Evolutionary conservation across 345 rosid genomes (phyloP), one percentile per base, ranked within the genome.

Genomic region (Ricinus communis): DNA sequence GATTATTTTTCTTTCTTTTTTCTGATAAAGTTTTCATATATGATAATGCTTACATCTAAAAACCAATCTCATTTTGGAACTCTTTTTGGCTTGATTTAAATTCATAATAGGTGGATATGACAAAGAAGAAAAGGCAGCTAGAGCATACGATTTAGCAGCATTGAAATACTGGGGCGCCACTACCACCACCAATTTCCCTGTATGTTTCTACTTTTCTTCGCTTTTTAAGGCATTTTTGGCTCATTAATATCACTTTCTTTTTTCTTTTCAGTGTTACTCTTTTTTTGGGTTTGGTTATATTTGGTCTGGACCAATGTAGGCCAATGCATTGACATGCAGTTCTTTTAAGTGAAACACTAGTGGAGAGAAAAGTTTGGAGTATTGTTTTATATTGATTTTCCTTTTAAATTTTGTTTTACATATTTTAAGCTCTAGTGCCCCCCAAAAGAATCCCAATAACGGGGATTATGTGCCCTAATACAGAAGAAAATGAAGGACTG

Each of bases 61-160:
- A n/a, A 13, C 5, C 9, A 38, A 38, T 38, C 43, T 38, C 9
- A 43, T 43, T 43, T 43, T 43, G 47, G 8, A 43, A 33, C 6
- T 2, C 6, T 33, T 33, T 33, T 33, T 2, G 38, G 38, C 6
- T 33, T 33, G 2, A 33, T 33, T 33, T 33, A 33, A 33, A 33
- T 33, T 2, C 6, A 6, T 33, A 33, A 0, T 24, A 76, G 80
- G 80, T 9, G 80, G 80, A 27, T 76, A 76, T 61, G 80, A 76
- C 60, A 76, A 76, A 45, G 80, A 76, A 71, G 76, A 76, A 11
- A 76, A 76, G 68, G 80, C 80, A 31, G 80, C 80, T 4, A 76
- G 80, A 67, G 72, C 80, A 43, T 76, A 76, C 45, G 80, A 76
- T 54, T 71, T 76, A 71, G 80, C 80, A 15, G 80, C 80, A 52